A percentile compares a stretch with the other conserved stretches of the same genome.
Evolutionary conservation across 202 grass and related monocot genomes (phyloP).

Genomic region (Schoenoplectus triqueter): DNA sequence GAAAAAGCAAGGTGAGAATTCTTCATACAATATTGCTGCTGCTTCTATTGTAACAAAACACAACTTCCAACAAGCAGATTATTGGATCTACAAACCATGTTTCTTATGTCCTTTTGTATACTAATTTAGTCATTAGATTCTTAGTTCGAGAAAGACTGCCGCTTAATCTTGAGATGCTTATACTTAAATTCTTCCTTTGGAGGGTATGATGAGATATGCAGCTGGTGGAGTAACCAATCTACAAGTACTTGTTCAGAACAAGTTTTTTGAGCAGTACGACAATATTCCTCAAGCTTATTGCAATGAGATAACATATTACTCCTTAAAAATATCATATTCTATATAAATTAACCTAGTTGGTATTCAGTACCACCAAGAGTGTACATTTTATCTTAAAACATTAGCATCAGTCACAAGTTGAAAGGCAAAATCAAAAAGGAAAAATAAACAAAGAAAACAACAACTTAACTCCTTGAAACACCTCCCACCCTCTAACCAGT

Average conservation of each 20-base stretch:
- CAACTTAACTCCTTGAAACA: constrained; percentile 12
- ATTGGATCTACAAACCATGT: neutral
- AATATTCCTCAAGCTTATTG: constrained; percentile 5
- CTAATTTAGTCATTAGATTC: neutral
- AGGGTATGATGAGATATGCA: neutral
- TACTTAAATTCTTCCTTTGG: neutral
- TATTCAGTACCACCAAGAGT: neutral
- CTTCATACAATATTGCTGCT: neutral
- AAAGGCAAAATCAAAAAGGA: neutral
- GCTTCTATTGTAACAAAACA: constrained; percentile 8
- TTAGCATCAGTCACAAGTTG: neutral
- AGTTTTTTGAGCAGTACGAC: neutral
- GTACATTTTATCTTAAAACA: constrained; percentile 2
- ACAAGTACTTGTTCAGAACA: constrained; percentile 12
- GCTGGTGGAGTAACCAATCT: neutral
- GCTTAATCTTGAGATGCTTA: neutral
- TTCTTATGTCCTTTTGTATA: neutral
- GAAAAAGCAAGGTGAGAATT: neutral
- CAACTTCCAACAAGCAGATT: neutral
- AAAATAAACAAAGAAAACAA: constrained; percentile 11
- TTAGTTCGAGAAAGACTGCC: neutral
- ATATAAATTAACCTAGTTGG: constrained; percentile 18
- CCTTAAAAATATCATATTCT: neutral
- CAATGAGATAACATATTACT: constrained; percentile 8
- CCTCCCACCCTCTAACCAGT: neutral